Evolutionary conservation across 23 red algal species (phyloP).

Genomic region (Gracilaria caudata): DNA sequence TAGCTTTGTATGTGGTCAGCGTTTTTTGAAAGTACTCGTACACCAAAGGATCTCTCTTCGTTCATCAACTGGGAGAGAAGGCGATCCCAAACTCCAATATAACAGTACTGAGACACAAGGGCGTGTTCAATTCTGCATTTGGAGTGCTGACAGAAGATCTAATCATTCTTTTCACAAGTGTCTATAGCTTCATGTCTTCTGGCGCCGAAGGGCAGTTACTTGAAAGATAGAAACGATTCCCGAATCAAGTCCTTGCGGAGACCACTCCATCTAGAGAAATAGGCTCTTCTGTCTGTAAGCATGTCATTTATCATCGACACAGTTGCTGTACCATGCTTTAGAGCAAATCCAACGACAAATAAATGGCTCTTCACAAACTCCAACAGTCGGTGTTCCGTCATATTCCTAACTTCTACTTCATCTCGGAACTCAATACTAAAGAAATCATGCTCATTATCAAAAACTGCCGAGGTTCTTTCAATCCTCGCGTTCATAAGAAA

Average conservation of each 20-base stretch:
- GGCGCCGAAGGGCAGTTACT: neutral
- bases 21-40: neutral
- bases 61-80: neutral
- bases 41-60: neutral
- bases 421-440: neutral
- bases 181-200: conserved; percentile 21
- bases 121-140: neutral
- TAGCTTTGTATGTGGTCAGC: neutral
- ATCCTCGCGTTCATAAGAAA: too few species aligned
- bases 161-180: too few species aligned
- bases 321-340: neutral
- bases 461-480: too few species aligned
- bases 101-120: neutral
- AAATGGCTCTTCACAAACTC: neutral
- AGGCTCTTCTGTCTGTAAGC: neutral
- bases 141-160: neutral
- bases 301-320: conserved; percentile 18
- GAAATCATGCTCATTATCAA: neutral
- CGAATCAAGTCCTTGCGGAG: neutral
- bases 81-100: neutral
- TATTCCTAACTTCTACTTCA: neutral
- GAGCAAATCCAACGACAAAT: neutral
- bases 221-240: neutral
- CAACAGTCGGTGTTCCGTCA: neutral
- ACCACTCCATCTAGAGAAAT: neutral